A percentile compares a stretch with the other conserved stretches of the same genome.
phyloP scores from a whole-genome alignment of 2,329 filamentous ascomycete species.

The Verticillium longisporum region DNA sequence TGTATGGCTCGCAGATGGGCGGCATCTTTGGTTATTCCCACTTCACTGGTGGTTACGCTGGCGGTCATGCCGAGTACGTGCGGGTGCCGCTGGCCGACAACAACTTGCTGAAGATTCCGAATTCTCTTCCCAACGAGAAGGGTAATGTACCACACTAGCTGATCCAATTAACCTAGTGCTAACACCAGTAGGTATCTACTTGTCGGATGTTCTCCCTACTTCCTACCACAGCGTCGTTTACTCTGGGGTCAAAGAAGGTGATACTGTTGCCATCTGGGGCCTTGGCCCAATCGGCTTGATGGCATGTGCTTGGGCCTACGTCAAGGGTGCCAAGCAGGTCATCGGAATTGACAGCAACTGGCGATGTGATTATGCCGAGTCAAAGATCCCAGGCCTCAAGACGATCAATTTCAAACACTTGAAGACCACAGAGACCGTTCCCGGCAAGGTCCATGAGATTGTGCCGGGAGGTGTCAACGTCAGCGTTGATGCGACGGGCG shows the following conservation, averaged over 20 bases:
- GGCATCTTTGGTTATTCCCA: slow-evolving; percentile 70
- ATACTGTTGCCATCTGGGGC: slow-evolving; percentile 78
- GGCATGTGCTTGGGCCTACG: slow-evolving; percentile 65
- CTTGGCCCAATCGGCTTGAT: slow-evolving; percentile 83
- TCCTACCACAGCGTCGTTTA: slow-evolving; percentile 79
- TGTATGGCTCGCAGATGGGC: slow-evolving; percentile 74
- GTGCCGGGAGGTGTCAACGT: slow-evolving; percentile 58
- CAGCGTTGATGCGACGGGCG: slow-evolving; percentile 58
- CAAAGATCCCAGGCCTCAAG: slow-evolving; percentile 45
- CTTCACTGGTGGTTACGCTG: slow-evolving; percentile 81
- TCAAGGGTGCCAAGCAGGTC: slow-evolving; percentile 65
- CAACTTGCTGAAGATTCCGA: slow-evolving; percentile 73
- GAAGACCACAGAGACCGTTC: slow-evolving; percentile 28
- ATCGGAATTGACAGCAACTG: slow-evolving; percentile 73
- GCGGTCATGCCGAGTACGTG: slow-evolving; percentile 82
- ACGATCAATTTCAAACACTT: slow-evolving; percentile 55
- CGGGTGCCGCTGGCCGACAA: slow-evolving; percentile 74
- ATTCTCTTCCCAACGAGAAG: slow-evolving; percentile 78
- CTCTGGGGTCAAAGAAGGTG: slow-evolving; percentile 69
- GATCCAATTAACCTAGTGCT: too few species aligned
- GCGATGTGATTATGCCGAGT: slow-evolving; percentile 61
- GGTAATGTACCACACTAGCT: slow-evolving; percentile 14
- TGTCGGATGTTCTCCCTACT: slow-evolving; percentile 75
- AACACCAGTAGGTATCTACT: slow-evolving; percentile 46
- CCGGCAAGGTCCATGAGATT: slow-evolving; percentile 39